Base-by-base conservation (phyloP, 768 basidiomycete genomes). In the Pleurotus tuber-regium region DNA sequence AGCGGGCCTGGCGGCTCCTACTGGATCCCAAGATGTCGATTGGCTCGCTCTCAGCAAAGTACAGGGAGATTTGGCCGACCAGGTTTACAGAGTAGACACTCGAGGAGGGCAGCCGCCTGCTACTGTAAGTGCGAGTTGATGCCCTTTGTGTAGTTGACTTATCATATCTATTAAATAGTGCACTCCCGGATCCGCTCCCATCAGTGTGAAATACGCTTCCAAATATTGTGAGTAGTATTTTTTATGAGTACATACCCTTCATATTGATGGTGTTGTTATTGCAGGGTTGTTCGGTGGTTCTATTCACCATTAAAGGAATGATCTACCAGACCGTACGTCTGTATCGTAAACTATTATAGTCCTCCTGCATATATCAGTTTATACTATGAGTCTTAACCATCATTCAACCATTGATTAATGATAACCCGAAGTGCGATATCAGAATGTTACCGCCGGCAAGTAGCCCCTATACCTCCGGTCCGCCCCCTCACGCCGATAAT, bases 61-160 rank as follows among this genome's bases (percentile, higher is more conserved):
- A 3, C 43, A 70, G 23, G 86, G 84, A 1, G 58, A 64, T 2
- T 64, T 85, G 29, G 83, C 83, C 0, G 70, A 64, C 26, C 59
- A 69, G 51, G 65, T 84, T 2, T 85, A 77, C 65, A 70, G 84
- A 36, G 64, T 77, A 3, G 66, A 79, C 54, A 86, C 82, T 14
- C 59, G 66, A 4, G 76, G 71, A 11, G 84, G 85, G 12, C 76
- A 76, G 40, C 76, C 83, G 33, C 83, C 83, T 26, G 57, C 76
- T 19, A 69, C 76, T 26, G 77, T 72, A 62, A 38, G 70, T 68
- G 48, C 29, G 26, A 29, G 24, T 35, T 28, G 23, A 42, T 21
- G 1, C 16, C 14, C 50, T 19, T 40, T 14, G 10, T 10, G n/a
- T 4, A 16, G 6, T 9, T 9, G 31, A 30, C 7, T 55, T 8